phyloP scores from a whole-genome alignment of 192 early-diverging fungal genomes.

The Backusella parvicylindrica region DNA sequence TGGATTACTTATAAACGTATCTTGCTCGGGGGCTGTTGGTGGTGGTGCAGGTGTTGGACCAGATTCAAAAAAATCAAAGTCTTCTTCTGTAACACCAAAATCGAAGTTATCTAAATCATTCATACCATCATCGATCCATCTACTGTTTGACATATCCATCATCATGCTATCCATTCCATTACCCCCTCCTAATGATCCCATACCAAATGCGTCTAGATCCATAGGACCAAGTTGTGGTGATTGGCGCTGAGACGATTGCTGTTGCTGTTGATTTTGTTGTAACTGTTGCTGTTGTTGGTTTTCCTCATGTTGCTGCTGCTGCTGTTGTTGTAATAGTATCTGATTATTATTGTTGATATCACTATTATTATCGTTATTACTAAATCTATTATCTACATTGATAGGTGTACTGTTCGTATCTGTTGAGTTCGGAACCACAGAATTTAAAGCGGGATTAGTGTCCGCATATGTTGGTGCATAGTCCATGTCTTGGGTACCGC shows the following conservation, averaged over 20 bases:
- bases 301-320: too few relatives aligned
- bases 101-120: slow-evolving; percentile 34
- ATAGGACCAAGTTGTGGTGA: not conserved
- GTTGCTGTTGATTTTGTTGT: not conserved
- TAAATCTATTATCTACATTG: not conserved
- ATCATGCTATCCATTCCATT: slow-evolving; percentile 26
- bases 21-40: not conserved
- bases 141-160: slow-evolving; percentile 12
- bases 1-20: not conserved
- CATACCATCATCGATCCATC: slow-evolving; percentile 27
- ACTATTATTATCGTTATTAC: not conserved
- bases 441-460: not conserved
- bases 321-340: not conserved
- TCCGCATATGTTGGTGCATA: not conserved
- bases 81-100: slow-evolving; percentile 39
- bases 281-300: not conserved
- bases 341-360: not conserved
- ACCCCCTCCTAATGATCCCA: not conserved
- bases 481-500: not conserved
- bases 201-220: not conserved
- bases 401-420: not conserved
- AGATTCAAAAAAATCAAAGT: slow-evolving; percentile 37
- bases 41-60: not conserved
- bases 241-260: not conserved
- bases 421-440: not conserved